These are phyloP conservation scores for Elsinoe fawcettii DNA, from an alignment of 2,329 filamentous ascomycete species.

Conservation along the genomic window DNA sequence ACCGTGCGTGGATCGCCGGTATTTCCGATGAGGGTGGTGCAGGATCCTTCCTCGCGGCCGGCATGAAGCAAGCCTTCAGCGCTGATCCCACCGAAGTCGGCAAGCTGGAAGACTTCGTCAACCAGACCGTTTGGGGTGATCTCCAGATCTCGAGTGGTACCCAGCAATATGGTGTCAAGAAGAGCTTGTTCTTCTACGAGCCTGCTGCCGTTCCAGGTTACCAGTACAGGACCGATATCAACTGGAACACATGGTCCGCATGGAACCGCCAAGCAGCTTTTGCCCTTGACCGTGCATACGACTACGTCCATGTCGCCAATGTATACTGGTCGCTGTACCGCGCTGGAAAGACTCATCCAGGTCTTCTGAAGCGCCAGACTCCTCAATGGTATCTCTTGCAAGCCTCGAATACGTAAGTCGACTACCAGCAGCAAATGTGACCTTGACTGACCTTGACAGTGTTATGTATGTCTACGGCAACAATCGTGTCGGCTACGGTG, in stretches of 20 bases:
- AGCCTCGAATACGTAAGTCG: conserved; percentile 44
- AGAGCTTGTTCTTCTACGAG: conserved; percentile 52
- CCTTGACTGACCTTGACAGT: not conserved
- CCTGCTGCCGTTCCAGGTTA: conserved; percentile 38
- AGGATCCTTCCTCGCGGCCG: conserved; percentile 48
- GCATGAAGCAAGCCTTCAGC: conserved; percentile 48
- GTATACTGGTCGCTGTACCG: conserved; percentile 53
- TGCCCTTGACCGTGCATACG: conserved; percentile 46
- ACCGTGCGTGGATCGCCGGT: conserved; percentile 52
- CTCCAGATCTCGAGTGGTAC: conserved; percentile 35
- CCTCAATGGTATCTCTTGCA: conserved; percentile 51
- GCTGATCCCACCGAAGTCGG: conserved; percentile 44
- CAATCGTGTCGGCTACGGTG: conserved; percentile 34
- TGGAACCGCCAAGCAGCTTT: conserved; percentile 45
- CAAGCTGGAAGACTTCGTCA: conserved; percentile 48
- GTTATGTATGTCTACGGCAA: conserved; percentile 28
- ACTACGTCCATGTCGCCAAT: conserved; percentile 51
- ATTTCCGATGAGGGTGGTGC: conserved; percentile 54
- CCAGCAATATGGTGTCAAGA: conserved; percentile 43
- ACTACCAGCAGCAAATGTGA: conserved; percentile 18
- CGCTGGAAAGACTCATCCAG: conserved; percentile 44
- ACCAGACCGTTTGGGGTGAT: conserved; percentile 43
- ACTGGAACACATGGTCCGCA: conserved; percentile 46
- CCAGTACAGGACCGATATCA: conserved; percentile 36
- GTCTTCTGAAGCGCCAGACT: conserved; percentile 34